Conservation (phyloP, 2,329 filamentous ascomycete genomes). For the Neofusicoccum cordaticola region DNA sequence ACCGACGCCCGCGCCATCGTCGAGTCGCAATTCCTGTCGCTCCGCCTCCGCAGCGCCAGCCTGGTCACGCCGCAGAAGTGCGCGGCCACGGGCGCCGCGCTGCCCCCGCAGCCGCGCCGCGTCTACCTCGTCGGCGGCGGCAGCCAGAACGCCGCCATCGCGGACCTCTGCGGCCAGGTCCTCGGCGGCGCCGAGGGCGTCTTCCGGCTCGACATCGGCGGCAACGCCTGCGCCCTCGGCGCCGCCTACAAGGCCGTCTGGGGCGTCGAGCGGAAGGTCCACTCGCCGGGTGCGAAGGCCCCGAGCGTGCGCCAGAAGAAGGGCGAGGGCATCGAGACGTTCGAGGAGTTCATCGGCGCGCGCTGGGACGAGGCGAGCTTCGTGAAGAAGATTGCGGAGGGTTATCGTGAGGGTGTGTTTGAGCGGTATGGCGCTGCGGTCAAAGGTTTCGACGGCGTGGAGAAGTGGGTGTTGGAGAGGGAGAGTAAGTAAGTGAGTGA, state of each 20-base stretch:
- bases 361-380: conserved; percentile 85
- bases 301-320: background rate
- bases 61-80: conserved; percentile 57
- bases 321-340: conserved; percentile 58
- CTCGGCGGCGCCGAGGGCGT: conserved; percentile 87
- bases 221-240: conserved; percentile 90
- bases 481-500: background rate
- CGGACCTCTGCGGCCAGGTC: conserved; percentile 78
- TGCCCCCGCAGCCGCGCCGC: conserved; percentile 81
- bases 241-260: conserved; percentile 96
- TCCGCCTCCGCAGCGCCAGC: conserved; percentile 77
- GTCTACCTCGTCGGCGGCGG: conserved; percentile 95
- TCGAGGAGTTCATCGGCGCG: conserved; percentile 80
- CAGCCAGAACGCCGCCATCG: conserved; percentile 84
- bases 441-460: conserved; percentile 73
- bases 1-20: conserved; percentile 84
- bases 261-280: conserved; percentile 66
- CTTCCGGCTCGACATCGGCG: conserved; percentile 89
- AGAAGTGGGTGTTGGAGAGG: conserved; percentile 59
- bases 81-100: conserved; percentile 39
- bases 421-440: conserved; percentile 75
- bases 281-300: background rate
- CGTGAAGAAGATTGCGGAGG: conserved; percentile 76
- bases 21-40: conserved; percentile 90
- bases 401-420: conserved; percentile 73